Conservation (phyloP, 2,329 filamentous ascomycete species). For the Colletotrichum sp. region DNA sequence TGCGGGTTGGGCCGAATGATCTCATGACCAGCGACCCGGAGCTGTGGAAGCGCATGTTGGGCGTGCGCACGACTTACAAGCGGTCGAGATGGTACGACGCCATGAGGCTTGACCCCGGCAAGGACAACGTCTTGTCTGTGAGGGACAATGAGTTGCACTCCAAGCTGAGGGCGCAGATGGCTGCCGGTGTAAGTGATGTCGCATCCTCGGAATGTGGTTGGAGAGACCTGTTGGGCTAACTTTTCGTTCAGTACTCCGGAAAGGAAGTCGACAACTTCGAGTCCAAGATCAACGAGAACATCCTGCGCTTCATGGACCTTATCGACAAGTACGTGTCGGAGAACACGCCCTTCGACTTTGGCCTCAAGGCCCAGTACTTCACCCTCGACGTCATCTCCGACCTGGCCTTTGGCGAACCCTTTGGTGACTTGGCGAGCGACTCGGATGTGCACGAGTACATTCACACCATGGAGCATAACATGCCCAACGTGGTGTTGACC, state of each 20-base stretch:
- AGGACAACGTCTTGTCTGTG: slow-evolving; percentile 58
- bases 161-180: slow-evolving; percentile 51
- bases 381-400: slow-evolving; percentile 60
- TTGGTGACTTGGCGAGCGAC: slow-evolving; percentile 51
- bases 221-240: not conserved
- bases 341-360: slow-evolving; percentile 52
- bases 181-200: slow-evolving; percentile 44
- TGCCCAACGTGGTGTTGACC: slow-evolving; percentile 50
- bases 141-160: slow-evolving; percentile 50
- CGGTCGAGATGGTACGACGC: slow-evolving; percentile 51
- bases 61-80: slow-evolving; percentile 39
- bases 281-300: slow-evolving; percentile 50
- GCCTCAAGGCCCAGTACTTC: slow-evolving; percentile 52
- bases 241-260: slow-evolving; percentile 43
- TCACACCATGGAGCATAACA: slow-evolving; percentile 44
- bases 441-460: slow-evolving; percentile 54
- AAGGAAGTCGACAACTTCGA: slow-evolving; percentile 59
- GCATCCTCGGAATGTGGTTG: not conserved
- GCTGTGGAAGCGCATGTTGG: slow-evolving; percentile 40
- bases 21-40: slow-evolving; percentile 44
- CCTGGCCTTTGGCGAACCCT: slow-evolving; percentile 52
- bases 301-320: slow-evolving; percentile 48
- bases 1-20: slow-evolving; percentile 47
- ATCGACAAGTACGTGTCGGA: slow-evolving; percentile 44
- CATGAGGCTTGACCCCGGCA: slow-evolving; percentile 56